These are phyloP conservation scores for Decorospora gaudefroyi DNA, from an alignment of 2,329 filamentous ascomycete genomes.

Conservation along the genomic window DNA sequence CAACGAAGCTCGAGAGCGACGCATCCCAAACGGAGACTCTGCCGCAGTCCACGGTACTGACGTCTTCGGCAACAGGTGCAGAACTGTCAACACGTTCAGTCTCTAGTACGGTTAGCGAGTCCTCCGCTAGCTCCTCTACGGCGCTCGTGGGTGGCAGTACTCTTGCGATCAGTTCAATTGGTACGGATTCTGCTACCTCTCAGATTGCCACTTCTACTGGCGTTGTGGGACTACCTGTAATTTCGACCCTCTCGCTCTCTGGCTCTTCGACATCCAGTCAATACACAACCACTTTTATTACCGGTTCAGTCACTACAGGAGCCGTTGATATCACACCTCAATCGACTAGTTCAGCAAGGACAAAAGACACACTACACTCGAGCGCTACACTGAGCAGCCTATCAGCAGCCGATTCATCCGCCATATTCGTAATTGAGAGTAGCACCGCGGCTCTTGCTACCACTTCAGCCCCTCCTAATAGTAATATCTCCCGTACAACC, in stretches of 20 bases:
- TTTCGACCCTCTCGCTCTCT: no score
- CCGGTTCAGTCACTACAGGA: no score
- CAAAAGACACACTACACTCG: not conserved
- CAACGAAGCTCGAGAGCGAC: not conserved
- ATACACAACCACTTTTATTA: no score
- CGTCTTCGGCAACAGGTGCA: not conserved
- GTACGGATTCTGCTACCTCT: no score
- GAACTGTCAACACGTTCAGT: not conserved
- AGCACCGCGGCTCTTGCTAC: not conserved
- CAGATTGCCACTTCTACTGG: no score
- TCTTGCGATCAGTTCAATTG: no score
- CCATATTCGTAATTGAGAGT: no score
- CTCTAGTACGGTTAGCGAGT: not conserved
- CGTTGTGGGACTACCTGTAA: no score
- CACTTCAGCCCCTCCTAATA: not conserved
- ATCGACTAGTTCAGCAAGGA: no score
- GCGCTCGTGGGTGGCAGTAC: no score
- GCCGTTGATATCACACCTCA: no score
- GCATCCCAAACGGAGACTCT: not conserved
- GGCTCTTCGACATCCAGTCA: no score
- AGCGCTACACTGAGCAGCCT: not conserved
- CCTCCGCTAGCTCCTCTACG: not conserved
- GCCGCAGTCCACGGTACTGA: not conserved
- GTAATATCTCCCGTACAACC: not conserved
- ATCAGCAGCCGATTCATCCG: not conserved